Evolutionary conservation across 2,329 filamentous ascomycete species (phyloP).

Genomic region (Colletotrichum cereale): DNA sequence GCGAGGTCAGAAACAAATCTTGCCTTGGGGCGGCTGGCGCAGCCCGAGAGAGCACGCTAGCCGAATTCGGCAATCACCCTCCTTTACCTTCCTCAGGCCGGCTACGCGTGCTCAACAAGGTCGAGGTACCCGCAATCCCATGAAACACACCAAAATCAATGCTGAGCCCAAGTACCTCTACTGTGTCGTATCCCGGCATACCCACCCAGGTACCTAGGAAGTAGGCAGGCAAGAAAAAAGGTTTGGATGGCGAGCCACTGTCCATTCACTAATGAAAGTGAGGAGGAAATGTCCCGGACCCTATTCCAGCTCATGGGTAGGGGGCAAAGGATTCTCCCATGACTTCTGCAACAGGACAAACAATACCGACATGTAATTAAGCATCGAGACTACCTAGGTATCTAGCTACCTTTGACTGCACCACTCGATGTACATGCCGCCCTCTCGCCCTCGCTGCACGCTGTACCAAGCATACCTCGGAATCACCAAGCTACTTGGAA

Average conservation of each 20-base stretch:
- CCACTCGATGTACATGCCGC: background rate
- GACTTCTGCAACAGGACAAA: background rate
- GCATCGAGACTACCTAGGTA: background rate
- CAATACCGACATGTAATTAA: background rate
- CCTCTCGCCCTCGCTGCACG: background rate
- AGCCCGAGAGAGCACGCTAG: conserved; percentile 49
- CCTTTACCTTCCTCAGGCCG: conserved; percentile 45
- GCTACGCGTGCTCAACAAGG: conserved; percentile 25
- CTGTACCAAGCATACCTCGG: background rate
- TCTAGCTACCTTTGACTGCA: no score
- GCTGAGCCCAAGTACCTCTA: conserved; percentile 7
- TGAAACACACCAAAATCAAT: conserved; percentile 23
- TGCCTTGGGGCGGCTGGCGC: conserved; percentile 55
- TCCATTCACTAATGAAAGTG: background rate
- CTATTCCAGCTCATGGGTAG: conserved; percentile 7
- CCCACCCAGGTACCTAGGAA: no score
- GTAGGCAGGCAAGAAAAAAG: background rate
- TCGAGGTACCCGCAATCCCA: conserved; percentile 19
- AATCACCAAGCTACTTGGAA: conserved; percentile 17
- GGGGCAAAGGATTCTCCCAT: background rate
- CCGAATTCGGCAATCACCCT: conserved; percentile 43
- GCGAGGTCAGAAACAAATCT: conserved; percentile 59
- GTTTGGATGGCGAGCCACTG: background rate
- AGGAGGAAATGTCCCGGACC: background rate
- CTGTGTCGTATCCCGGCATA: background rate